Percentiles rank a stretch among this genome's conserved stretches.
phyloP scores from a whole-genome alignment of 257 asterid species.

The Ehretia macrophylla region DNA sequence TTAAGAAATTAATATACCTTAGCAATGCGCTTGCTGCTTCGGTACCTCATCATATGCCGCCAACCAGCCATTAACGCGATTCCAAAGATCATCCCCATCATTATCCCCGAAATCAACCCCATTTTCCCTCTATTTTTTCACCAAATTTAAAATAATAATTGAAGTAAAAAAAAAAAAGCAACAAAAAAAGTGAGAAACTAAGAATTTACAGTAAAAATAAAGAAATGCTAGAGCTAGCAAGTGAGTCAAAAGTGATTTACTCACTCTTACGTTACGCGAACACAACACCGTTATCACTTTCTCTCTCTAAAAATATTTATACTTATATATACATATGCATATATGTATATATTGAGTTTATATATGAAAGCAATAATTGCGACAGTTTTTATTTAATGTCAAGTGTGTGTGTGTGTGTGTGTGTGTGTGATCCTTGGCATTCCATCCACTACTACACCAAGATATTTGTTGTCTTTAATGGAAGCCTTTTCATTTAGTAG shows the following conservation, averaged over 20 bases:
- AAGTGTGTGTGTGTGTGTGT: neutral
- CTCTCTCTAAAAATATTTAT: neutral
- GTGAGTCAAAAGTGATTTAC: constrained; percentile 7
- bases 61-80: constrained; percentile 86
- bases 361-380: too few relatives aligned
- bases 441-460: neutral
- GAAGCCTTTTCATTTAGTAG: neutral
- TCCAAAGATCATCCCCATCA: constrained; percentile 83
- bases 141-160: neutral
- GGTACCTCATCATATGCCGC: constrained; percentile 72
- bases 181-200: neutral
- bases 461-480: neutral
- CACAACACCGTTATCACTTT: neutral
- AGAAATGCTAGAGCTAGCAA: neutral
- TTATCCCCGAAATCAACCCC: constrained; percentile 86
- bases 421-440: neutral
- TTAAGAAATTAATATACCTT: constrained; percentile 44
- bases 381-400: too few relatives aligned
- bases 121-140: constrained; percentile 23
- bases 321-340: too few relatives aligned
- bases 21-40: constrained; percentile 73
- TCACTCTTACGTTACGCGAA: neutral
- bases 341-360: too few relatives aligned
- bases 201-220: neutral
- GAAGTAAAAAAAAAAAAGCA: constrained; percentile 2